Evolutionary conservation across 2,329 filamentous ascomycete genomes (phyloP), one percentile per base, ranked within the genome.

Genomic region (Aureobasidium sp.): DNA sequence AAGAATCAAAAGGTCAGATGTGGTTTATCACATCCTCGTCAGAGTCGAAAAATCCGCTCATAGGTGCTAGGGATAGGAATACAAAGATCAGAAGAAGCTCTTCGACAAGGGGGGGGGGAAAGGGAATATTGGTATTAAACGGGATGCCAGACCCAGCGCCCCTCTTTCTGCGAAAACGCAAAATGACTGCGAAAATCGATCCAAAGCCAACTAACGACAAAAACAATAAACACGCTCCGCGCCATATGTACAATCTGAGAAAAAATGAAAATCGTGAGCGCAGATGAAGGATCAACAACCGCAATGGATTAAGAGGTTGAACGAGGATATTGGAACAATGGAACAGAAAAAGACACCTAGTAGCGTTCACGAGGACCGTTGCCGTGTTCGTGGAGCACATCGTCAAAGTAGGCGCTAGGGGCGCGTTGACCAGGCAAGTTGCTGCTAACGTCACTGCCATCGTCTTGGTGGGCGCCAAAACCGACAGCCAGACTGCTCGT

Each of bases 331-430:
- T n/a, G 40, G 33, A 53, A 27, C 13, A 11, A 23, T 13, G 35
- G n/a, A 54, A 23, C 21, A 23, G 29, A 23, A 19, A 13, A 11
- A 33, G 9, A 19, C 17, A 40, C 46, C 49, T 50, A 63, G 49
- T 61, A 64, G 21, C 61, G 51, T 31, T 64, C 62, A 27, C 50
- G 57, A 50, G 43, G 60, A 46, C 61, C 71, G 54, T 69, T 71
- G 23, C 75, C 76, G 68, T 91, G 86, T 64, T 88, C 89, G 69
- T 91, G 90, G 63, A 96, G 87, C 53, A 97, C 74, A 71, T 96
- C 91, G 62, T 97, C 92, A 40, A 97, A 78, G 71, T 91, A 96
- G 19, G 90, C 89, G 71, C 90, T 95, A 0, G 93, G 93, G 17
- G 91, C 88, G 61, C 92, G 81, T 60, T 85, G 84, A 57, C 84